Evolutionary conservation across 768 basidiomycete genomes (phyloP), one percentile per base, ranked within the genome.

Genomic region (Lyophyllum decastes): DNA sequence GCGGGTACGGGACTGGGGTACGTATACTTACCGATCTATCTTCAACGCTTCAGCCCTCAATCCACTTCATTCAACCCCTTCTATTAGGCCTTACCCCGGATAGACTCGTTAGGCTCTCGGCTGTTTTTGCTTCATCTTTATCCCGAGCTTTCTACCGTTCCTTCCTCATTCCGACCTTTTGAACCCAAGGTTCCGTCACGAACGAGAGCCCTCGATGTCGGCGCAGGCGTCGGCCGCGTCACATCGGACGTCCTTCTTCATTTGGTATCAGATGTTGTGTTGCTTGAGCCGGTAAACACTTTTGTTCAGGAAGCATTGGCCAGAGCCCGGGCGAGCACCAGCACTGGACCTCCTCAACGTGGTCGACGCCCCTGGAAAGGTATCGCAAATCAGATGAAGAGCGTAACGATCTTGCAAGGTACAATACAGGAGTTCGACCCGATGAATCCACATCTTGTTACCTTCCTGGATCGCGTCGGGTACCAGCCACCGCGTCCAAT

Each of bases 221-320:
- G 91, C 16, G 95, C 95, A 6, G 96, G 96, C 11, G 88, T 99
- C 48, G 96, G 96, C 11, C 87, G 96, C 52, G 94, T 97, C 25
- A 96, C 95, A 0, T 78, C 85, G 2, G 86, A 91, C 62, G 92
- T 95, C 12, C 85, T 99, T 33, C 83, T 98, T n/a, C 90, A 89
- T 65, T 87, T 98, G 52, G 83, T 95, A 60, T 82, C 87, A 22
- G 89, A 94, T 63, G 93, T 98, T 48, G 87, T 94, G 44, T 83
- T 96, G 54, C 81, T 96, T 55, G 96, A 98, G 71, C 97, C 96
- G 4, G 92, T 94, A 1, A 80, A 80, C 14, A 68, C 82, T 27
- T 94, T 98, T 70, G 81, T 96, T 26, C 76, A 81, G 38, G 85
- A 91, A 63, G 95, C 91, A 0, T 73, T 84, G n/a, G 65, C 63